Base-by-base conservation (phyloP, 495 filamentous ascomycete genomes). In the Thermochaetoides thermophila region DNA sequence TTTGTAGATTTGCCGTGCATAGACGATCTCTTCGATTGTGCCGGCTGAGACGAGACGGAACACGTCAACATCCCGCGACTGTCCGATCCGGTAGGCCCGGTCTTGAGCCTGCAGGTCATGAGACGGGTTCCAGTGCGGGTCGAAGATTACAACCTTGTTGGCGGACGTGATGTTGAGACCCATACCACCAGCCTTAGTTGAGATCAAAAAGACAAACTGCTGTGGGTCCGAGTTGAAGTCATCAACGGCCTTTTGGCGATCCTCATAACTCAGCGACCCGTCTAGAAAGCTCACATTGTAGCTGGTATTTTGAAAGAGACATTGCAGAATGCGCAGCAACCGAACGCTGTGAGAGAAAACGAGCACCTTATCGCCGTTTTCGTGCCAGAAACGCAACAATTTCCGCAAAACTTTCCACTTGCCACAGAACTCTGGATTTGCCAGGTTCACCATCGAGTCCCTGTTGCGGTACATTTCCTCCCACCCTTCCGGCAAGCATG, bases 1-100 rank as follows among this genome's bases (percentile, higher is more conserved):
- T 50, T 97, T 97, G 62, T 96, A 97, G 35, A 97, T 93, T 48
- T 97, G 89, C 7, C 89, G 71, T 0, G 89, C 89, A 46, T 97
- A 97, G 21, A 94, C 82, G 39, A 94, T 93, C 55, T 97, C 89
- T 48, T 97, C 89, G 35, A 97, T 86, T 0, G 91, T 96, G 11
- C 89, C 89, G 0, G 78, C 76, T 5, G 77, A 86, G n/a, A 97
- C 74, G 17, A 97, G 71, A 10, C 89, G 78, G 57, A 92, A 96
- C 7, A 97, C 91, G 46, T 96, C 91, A 4, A 97, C 89, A 45
- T 97, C 84, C 4, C 89, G 72, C 1, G 71, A 67, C 56, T 97
- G 89, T 7, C 89, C 89, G 42, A 97, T 96, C 11, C 89, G 77
- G 51, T 96, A 97, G 8, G 91, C 89, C 13, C 89, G 78, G 49